Conservation (phyloP, 2,329 filamentous ascomycete genomes). For the Paraphoma chrysanthemicola region DNA sequence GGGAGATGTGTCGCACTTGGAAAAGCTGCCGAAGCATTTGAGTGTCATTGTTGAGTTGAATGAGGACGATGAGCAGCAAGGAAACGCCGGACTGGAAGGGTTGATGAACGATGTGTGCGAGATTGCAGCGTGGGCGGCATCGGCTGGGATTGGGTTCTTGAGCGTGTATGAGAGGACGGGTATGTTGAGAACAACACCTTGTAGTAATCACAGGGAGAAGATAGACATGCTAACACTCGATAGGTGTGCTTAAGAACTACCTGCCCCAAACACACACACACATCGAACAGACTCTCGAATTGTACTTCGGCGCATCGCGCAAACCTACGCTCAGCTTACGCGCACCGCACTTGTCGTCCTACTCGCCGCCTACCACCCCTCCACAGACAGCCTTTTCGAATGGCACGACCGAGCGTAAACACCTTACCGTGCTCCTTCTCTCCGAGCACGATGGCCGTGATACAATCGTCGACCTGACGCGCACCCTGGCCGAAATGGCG, state of each 20-base stretch:
- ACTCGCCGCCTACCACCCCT: constrained; percentile 56
- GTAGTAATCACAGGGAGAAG: too few relatives aligned
- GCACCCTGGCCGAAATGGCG: constrained; percentile 93
- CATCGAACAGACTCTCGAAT: constrained; percentile 78
- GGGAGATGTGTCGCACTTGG: constrained; percentile 79
- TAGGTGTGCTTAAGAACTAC: constrained; percentile 87
- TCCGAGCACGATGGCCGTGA: constrained; percentile 89
- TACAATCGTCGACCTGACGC: constrained; percentile 93
- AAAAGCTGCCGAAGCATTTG: constrained; percentile 80
- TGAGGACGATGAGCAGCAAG: constrained; percentile 64
- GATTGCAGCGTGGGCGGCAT: constrained; percentile 90
- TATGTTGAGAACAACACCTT: constrained; percentile 51
- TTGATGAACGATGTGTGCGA: constrained; percentile 91
- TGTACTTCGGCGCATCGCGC: constrained; percentile 78
- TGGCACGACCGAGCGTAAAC: constrained; percentile 45
- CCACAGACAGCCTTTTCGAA: constrained; percentile 40
- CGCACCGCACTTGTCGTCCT: constrained; percentile 72
- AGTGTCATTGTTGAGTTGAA: constrained; percentile 84
- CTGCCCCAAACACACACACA: constrained; percentile 83
- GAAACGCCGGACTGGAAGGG: constrained; percentile 78
- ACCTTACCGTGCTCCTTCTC: constrained; percentile 75
- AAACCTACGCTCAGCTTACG: constrained; percentile 75
- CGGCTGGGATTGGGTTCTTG: constrained; percentile 83
- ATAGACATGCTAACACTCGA: constrained; percentile 4
- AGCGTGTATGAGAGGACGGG: constrained; percentile 93